Evolutionary conservation across 169 alveolate species (phyloP).

Genomic region (Blepharisma undulans): DNA sequence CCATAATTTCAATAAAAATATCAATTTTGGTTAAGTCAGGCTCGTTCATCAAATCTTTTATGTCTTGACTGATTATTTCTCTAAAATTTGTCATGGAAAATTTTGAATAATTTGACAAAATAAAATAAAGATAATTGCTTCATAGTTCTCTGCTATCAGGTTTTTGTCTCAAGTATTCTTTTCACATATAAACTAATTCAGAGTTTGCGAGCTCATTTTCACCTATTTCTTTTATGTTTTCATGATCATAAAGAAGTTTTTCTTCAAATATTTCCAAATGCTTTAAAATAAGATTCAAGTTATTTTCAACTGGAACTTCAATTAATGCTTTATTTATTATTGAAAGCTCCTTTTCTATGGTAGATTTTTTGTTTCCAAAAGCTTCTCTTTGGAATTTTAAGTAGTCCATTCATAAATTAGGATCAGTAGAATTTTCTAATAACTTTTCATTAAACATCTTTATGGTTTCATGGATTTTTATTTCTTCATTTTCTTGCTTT

Average conservation of each 20-base stretch:
- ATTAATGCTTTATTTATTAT: neutral
- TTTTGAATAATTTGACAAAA: neutral
- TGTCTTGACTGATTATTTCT: neutral
- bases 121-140: neutral
- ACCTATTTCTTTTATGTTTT: neutral
- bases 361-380: neutral
- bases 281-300: neutral
- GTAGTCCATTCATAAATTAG: neutral
- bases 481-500: neutral
- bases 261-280: neutral
- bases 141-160: neutral
- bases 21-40: neutral
- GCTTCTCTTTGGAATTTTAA: neutral
- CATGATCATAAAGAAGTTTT: neutral
- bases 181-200: neutral
- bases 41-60: neutral
- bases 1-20: neutral
- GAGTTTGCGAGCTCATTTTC: neutral
- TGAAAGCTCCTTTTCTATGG: neutral
- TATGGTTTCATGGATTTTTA: neutral
- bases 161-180: neutral
- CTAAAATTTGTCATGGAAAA: neutral
- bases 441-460: neutral
- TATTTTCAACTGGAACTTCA: neutral
- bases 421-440: neutral